Base-by-base conservation (phyloP, 805 yeast species). In the Kuraishia ogatae region DNA sequence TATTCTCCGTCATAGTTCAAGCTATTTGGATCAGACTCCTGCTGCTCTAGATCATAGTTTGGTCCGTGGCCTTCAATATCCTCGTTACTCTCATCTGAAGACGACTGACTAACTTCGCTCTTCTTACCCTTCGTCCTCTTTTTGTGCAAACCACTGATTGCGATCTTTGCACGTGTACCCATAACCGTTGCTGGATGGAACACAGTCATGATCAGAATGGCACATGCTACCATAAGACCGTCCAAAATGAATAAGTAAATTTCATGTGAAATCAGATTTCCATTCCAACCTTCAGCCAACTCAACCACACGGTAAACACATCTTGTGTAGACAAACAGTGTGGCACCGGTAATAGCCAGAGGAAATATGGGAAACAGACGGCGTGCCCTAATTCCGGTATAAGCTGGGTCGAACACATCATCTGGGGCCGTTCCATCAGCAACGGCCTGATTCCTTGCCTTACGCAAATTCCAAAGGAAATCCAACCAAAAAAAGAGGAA, bases 261-360 rank as follows among this genome's bases (percentile, higher is more conserved):
- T 64, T 86, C 90, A 54, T 79, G 81, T 1, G 75, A 72, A 52
- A 87, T 85, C 61, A 90, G 71, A 55, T 67, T 73, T 1, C 96
- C 93, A 6, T 64, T 57, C 86, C 92, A 88, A 15, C 92, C 93
- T 63, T 83, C 82, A 2, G 83, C 68, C 56, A 90, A 73, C 68
- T 90, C 97, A 46, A 80, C 76, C 29, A 88, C 76, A 64, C 96
- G 79, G 69, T 87, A 89, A 48, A 84, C 72, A 60, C 92, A 86
- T 64, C 97, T 78, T 28, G 81, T 72, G 58, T 79, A 84, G 23
- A 89, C 75, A 49, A 82, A 75, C 2, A 79, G 22, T 2, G 83
- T 81, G 1, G 85, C 72, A 2, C 69, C n/a, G 1, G 80, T 61
- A 19, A 84, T 63, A 0, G 73, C 77, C 8, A 72, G 22, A 1